Base-by-base conservation (phyloP, 179 eudicot species). In the Spergularia azorica region DNA sequence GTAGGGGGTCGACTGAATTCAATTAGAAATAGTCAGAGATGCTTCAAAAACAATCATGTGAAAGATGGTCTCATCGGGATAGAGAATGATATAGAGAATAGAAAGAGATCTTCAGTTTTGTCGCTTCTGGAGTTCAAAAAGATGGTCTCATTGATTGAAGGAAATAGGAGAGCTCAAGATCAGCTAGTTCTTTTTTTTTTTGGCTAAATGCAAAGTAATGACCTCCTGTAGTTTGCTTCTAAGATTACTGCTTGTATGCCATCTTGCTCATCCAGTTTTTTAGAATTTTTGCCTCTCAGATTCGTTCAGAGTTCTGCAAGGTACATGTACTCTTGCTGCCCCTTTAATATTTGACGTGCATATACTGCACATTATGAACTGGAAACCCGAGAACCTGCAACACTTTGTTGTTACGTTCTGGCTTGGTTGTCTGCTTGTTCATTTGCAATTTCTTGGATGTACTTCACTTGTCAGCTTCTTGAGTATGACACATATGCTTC, bases 341-440 rank as follows among this genome's bases (percentile, higher is more conserved):
- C 0, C 9, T 10, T 48, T 18, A 6, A 38, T 71, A 15, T 38
- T 36, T 17, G 62, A 62, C 48, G 48, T 73, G 56, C 63, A 73
- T 73, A 20, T 73, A 20, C 20, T 26, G 14, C 56, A 38, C 52
- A 74, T 9, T 62, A 6, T 51, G 60, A 48, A 62, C 32, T 74
- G 48, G 50, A 50, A 61, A 62, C 48, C 62, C 21, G 50, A 50
- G 69, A 16, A 36, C 12, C 18, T 16, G 26, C 9, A 8, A 48
- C 18, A 61, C 68, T 73, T 67, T 54, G 17, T n/a, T 14, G 14
- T 50, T 4, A 21, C 15, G 32, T 61, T 63, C 21, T 75, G 55
- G 15, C 14, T 56, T 52, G 52, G 41, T 61, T 16, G 41, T 21
- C 14, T 52, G 14, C 43, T 13, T 55, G 52, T 17, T 2, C 21